Percentiles rank a stretch among this genome's conserved stretches.
phyloP scores from a whole-genome alignment of 208 protist genomes.

The Trypanosoma brucei region DNA sequence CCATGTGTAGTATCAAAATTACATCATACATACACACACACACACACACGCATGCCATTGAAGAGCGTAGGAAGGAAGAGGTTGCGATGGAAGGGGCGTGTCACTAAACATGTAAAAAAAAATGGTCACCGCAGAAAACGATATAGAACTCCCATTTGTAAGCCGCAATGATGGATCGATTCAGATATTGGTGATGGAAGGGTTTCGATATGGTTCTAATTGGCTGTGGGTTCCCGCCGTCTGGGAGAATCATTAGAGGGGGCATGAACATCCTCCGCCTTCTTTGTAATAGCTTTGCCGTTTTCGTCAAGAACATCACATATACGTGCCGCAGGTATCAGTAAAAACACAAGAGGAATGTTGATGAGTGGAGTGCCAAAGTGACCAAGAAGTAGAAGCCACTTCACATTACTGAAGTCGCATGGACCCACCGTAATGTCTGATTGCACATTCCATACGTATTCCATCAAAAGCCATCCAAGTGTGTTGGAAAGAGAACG shows the following conservation, averaged over 20 bases:
- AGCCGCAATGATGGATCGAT: no score
- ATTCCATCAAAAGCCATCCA: slow-evolving; percentile 58
- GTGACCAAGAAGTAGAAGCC: slow-evolving; percentile 55
- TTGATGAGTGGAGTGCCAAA: slow-evolving; percentile 44
- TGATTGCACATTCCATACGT: slow-evolving; percentile 36
- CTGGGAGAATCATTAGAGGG: neutral
- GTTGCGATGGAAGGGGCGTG: no score
- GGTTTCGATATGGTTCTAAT: neutral
- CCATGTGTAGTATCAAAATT: no score
- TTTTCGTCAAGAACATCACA: slow-evolving; percentile 49
- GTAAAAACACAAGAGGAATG: slow-evolving; percentile 50
- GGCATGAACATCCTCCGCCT: slow-evolving; percentile 1
- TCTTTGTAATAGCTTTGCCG: slow-evolving; percentile 29
- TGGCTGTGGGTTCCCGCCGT: neutral
- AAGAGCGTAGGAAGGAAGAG: no score
- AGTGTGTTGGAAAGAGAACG: slow-evolving; percentile 31
- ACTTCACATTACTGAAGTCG: slow-evolving; percentile 65
- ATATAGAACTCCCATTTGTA: no score
- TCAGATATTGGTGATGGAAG: no score
- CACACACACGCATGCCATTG: no score
- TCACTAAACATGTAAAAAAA: no score
- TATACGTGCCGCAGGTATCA: slow-evolving; percentile 57
- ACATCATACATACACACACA: no score
- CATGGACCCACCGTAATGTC: slow-evolving; percentile 25
- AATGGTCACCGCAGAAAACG: no score